Conservation (phyloP, 352 stramenopile species). For the Plasmopara viticola region DNA sequence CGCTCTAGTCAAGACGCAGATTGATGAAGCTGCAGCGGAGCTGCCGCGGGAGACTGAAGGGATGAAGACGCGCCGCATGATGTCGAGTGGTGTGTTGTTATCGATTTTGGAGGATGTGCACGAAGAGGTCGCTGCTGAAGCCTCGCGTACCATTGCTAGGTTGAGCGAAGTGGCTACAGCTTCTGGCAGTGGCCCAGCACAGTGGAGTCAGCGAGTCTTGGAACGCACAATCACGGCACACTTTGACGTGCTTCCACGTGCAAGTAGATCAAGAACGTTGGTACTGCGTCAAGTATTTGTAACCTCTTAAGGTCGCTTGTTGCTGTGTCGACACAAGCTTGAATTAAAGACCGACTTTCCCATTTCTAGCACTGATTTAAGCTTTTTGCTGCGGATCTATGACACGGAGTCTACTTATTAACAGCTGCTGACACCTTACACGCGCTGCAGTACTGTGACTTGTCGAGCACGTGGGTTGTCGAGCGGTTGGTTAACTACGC, state of each 20-base stretch:
- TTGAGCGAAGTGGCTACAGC: slow-evolving; percentile 28
- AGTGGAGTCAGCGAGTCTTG: slow-evolving; percentile 31
- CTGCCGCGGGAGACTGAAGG: slow-evolving; percentile 27
- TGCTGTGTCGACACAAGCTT: slow-evolving; percentile 19
- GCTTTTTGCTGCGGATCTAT: slow-evolving; percentile 23
- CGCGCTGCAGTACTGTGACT: slow-evolving; percentile 26
- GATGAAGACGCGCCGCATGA: slow-evolving; percentile 44
- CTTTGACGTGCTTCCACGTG: slow-evolving; percentile 38
- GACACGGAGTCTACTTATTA: slow-evolving; percentile 5
- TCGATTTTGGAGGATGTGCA: slow-evolving; percentile 53
- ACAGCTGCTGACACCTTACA: slow-evolving; percentile 14
- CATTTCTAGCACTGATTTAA: slow-evolving; percentile 23
- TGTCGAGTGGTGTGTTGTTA: slow-evolving; percentile 52
- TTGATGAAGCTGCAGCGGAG: slow-evolving; percentile 44
- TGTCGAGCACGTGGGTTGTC: slow-evolving; percentile 30
- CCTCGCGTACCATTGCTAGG: slow-evolving; percentile 36
- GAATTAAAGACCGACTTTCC: slow-evolving; percentile 14
- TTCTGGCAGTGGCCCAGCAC: slow-evolving; percentile 5
- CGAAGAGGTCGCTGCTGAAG: slow-evolving; percentile 36
- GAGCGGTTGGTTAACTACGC: slow-evolving; percentile 29
- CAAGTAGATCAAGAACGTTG: slow-evolving; percentile 1
- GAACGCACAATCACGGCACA: slow-evolving; percentile 44
- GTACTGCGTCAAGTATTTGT: slow-evolving; percentile 20
- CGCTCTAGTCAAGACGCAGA: slow-evolving; percentile 43
- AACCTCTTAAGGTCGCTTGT: slow-evolving; percentile 23